phyloP scores from a whole-genome alignment of 2,329 filamentous ascomycete genomes.

The Penicillium paneum region DNA sequence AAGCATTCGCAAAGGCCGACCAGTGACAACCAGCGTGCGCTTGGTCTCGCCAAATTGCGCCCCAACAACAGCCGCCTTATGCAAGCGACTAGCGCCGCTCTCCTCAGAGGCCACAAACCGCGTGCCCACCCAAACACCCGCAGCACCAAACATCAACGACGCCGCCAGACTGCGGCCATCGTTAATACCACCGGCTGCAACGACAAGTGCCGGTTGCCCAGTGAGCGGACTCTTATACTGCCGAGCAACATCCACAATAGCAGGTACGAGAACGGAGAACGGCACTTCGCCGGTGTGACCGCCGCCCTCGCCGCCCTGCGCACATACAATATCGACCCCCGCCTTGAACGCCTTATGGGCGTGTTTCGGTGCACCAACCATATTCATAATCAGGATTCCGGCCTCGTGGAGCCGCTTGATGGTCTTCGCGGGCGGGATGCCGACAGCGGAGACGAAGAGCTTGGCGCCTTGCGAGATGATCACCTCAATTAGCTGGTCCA shows the following conservation, averaged over 20 bases:
- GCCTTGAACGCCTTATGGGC: conserved; percentile 81
- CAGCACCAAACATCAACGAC: conserved; percentile 81
- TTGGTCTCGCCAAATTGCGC: conserved; percentile 77
- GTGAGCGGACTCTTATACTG: conserved; percentile 68
- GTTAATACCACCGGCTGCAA: conserved; percentile 84
- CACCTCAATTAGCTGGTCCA: conserved; percentile 84
- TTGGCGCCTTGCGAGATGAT: conserved; percentile 78
- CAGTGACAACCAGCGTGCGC: conserved; percentile 76
- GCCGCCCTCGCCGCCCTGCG: conserved; percentile 89
- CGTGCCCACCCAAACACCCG: conserved; percentile 91
- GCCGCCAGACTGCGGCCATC: conserved; percentile 78
- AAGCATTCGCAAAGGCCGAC: conserved; percentile 74
- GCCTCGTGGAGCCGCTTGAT: conserved; percentile 75
- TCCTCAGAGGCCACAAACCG: conserved; percentile 82
- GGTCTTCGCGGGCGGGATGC: conserved; percentile 71
- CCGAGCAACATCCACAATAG: conserved; percentile 78
- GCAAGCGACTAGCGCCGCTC: conserved; percentile 73
- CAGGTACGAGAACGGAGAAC: conserved; percentile 80
- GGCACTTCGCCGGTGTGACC: conserved; percentile 89
- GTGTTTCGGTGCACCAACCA: conserved; percentile 91
- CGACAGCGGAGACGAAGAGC: conserved; percentile 84
- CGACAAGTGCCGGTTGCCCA: conserved; percentile 70
- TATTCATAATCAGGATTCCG: conserved; percentile 89
- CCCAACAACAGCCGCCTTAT: conserved; percentile 80
- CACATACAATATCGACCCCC: conserved; percentile 86